Evolutionary conservation across 371 early-diverging fungal species (phyloP).

Genomic region (Mycotypha africana): DNA sequence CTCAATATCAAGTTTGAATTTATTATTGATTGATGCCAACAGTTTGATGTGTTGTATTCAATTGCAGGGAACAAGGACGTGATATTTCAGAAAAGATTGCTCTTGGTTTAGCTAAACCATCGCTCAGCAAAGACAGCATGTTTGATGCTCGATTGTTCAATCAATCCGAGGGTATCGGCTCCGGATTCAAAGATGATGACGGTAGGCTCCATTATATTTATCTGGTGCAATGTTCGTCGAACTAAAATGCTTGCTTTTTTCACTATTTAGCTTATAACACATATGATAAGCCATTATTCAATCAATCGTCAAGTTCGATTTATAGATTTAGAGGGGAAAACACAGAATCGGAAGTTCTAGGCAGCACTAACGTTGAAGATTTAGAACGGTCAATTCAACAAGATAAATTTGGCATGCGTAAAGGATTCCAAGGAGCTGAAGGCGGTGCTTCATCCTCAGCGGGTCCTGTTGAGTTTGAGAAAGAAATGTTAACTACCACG

Average conservation of each 20-base stretch:
- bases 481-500: slow-evolving; percentile 39
- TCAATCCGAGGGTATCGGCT: slow-evolving; percentile 78
- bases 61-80: slow-evolving; percentile 62
- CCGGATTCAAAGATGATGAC: slow-evolving; percentile 88
- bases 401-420: slow-evolving; percentile 62
- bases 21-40: neutral
- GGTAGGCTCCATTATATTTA: slow-evolving; percentile 21
- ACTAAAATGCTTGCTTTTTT: neutral
- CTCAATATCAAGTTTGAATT: neutral
- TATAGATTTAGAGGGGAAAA: slow-evolving; percentile 75
- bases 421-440: slow-evolving; percentile 68
- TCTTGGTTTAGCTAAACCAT: slow-evolving; percentile 90
- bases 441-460: slow-evolving; percentile 37
- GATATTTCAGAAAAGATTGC: slow-evolving; percentile 98
- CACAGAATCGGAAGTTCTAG: slow-evolving; percentile 64
- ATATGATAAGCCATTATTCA: slow-evolving; percentile 91
- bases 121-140: slow-evolving; percentile 82
- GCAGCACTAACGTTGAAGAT: slow-evolving; percentile 64
- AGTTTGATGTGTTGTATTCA: no score
- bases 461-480: slow-evolving; percentile 94
- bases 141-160: slow-evolving; percentile 94
- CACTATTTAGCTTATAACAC: slow-evolving; percentile 63
- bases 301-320: slow-evolving; percentile 62
- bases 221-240: no score
- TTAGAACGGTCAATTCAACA: slow-evolving; percentile 64